Percentiles rank a stretch among this genome's conserved stretches.
phyloP scores from a whole-genome alignment of 78 protist species.

The Anaeramoeba flamelloides region DNA sequence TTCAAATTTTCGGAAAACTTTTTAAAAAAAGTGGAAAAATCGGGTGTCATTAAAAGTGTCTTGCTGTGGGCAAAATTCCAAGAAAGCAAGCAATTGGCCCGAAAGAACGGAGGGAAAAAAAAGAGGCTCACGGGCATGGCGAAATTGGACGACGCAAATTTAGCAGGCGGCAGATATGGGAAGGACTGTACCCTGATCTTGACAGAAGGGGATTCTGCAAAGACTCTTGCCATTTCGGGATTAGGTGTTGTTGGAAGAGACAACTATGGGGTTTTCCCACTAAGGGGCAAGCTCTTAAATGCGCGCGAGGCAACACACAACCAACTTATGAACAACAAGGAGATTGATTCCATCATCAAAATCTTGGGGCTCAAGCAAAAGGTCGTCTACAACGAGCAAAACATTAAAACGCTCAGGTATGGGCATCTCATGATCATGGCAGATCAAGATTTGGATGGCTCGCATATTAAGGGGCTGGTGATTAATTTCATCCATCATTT shows the following conservation, averaged over 20 bases:
- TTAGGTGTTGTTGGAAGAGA: not conserved
- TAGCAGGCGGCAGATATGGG: not conserved
- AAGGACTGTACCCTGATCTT: not conserved
- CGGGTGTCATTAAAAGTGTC: not conserved
- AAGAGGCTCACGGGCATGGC: not conserved
- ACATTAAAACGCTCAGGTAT: not conserved
- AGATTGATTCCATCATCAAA: not conserved
- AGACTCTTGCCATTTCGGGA: not conserved
- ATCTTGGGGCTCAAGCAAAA: not conserved
- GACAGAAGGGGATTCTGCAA: not conserved
- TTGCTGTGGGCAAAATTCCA: not conserved
- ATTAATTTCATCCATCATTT: not conserved
- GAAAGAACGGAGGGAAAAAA: not conserved
- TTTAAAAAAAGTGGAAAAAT: not conserved
- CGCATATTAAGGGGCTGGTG: not conserved
- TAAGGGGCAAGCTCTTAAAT: not conserved
- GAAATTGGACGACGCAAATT: not conserved
- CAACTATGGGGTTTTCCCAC: not conserved
- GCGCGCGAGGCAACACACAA: not conserved
- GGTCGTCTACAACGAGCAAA: not conserved
- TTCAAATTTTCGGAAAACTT: not conserved
- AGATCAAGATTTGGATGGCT: not conserved
- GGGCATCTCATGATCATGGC: not conserved
- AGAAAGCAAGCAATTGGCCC: not conserved
- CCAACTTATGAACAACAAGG: not conserved